These are phyloP conservation scores for Plasmodium vinckei DNA, from an alignment of 169 alveolate genomes.

Conservation along the genomic window DNA sequence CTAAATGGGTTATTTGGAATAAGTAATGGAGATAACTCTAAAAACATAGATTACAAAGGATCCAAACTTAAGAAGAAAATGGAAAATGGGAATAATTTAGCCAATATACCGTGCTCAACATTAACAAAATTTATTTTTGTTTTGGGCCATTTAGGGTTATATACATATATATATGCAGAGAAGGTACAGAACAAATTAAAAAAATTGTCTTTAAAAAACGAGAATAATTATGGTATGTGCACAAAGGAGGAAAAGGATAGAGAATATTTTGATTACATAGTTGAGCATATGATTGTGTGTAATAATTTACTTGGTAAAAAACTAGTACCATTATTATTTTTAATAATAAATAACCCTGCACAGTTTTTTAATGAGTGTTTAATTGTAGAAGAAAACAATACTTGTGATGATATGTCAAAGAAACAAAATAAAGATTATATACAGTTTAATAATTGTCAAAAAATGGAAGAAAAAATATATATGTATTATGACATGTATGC, in stretches of 20 bases:
- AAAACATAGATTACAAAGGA: background rate
- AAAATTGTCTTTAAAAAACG: constrained; percentile 40
- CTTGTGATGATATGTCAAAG: background rate
- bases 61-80: constrained; percentile 2
- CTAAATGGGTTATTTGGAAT: constrained; percentile 5
- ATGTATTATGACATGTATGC: constrained; percentile 67
- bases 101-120: constrained; percentile 35
- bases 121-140: constrained; percentile 49
- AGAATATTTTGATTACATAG: constrained; percentile 72
- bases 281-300: constrained; percentile 73
- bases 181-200: constrained; percentile 59
- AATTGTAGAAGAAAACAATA: constrained; percentile 3
- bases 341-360: constrained; percentile 44
- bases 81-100: constrained; percentile 6
- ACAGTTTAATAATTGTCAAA: background rate
- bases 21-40: background rate
- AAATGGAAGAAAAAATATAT: constrained; percentile 19
- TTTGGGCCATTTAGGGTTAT: constrained; percentile 67
- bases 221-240: constrained; percentile 68
- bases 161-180: constrained; percentile 73
- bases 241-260: constrained; percentile 73
- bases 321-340: constrained; percentile 59
- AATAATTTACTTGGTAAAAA: constrained; percentile 59
- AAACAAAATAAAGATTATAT: constrained; percentile 1
- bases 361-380: constrained; percentile 39